phyloP scores from a whole-genome alignment of 2,329 filamentous ascomycete species.

The Fusarium sp. region DNA sequence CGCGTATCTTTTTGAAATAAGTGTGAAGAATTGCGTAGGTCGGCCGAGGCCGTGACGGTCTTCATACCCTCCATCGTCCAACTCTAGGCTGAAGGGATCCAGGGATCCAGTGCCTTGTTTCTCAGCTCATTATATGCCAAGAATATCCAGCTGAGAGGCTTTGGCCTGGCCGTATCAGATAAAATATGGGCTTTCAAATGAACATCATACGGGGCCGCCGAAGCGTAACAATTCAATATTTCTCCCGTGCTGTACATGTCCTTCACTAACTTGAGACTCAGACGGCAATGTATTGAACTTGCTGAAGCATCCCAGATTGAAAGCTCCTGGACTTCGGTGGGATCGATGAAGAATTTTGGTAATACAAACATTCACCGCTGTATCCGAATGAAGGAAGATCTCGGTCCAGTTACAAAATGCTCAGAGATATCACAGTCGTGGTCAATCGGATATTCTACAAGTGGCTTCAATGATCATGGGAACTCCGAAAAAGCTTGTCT shows the following conservation, averaged over 20 bases:
- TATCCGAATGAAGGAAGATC: not conserved
- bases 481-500: not conserved
- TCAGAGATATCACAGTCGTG: rapidly evolving
- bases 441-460: not conserved
- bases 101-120: not conserved
- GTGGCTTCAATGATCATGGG: not conserved
- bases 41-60: not conserved
- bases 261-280: not conserved
- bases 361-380: not conserved
- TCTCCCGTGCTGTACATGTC: not conserved
- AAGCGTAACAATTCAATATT: not conserved
- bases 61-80: not conserved
- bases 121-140: not conserved
- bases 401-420: rapidly evolving
- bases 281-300: not conserved
- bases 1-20: not conserved
- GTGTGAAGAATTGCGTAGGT: not conserved
- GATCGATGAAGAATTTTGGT: not conserved
- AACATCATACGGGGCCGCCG: not conserved
- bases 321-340: not conserved
- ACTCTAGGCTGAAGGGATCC: not conserved
- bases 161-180: not conserved
- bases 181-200: not conserved
- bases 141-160: not conserved
- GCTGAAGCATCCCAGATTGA: not conserved